Evolutionary conservation across 2,329 filamentous ascomycete species (phyloP).

Genomic region (Chrysoporthe deuterocubensis): DNA sequence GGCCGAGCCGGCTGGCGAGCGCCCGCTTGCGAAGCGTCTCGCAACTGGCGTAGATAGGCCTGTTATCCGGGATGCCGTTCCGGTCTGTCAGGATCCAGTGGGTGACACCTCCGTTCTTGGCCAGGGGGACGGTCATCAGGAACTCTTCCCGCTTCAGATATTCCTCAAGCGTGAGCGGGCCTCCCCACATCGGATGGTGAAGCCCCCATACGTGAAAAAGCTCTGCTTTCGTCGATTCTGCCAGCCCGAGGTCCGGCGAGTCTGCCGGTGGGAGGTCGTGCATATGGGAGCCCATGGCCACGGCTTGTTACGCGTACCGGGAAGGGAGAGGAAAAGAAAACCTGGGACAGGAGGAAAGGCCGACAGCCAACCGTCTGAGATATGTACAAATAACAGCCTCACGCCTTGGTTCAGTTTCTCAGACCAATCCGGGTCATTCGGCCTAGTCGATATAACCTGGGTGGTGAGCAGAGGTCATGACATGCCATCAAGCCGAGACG

Average conservation of each 20-base stretch:
- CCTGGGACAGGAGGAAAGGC: not conserved
- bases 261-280: constrained; percentile 40
- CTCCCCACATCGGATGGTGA: constrained; percentile 63
- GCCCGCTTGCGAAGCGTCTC: constrained; percentile 67
- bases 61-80: constrained; percentile 41
- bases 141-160: constrained; percentile 65
- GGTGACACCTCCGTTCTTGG: constrained; percentile 61
- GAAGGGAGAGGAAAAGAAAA: not conserved
- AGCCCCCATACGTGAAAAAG: constrained; percentile 57
- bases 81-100: constrained; percentile 67
- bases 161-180: constrained; percentile 54
- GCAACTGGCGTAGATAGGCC: constrained; percentile 65
- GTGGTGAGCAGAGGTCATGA: not conserved
- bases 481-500: constrained; percentile 4
- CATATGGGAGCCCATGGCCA: constrained; percentile 40
- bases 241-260: constrained; percentile 50
- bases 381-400: constrained; percentile 5
- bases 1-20: constrained; percentile 46
- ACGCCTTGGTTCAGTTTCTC: constrained; percentile 7
- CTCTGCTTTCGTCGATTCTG: constrained; percentile 61
- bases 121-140: constrained; percentile 61
- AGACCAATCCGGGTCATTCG: constrained; percentile 22
- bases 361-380: not conserved
- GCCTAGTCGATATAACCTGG: constrained; percentile 4
- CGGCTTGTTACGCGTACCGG: not conserved